phyloP scores from a whole-genome alignment of 495 filamentous ascomycete species.

The Penicillium goetzii region DNA sequence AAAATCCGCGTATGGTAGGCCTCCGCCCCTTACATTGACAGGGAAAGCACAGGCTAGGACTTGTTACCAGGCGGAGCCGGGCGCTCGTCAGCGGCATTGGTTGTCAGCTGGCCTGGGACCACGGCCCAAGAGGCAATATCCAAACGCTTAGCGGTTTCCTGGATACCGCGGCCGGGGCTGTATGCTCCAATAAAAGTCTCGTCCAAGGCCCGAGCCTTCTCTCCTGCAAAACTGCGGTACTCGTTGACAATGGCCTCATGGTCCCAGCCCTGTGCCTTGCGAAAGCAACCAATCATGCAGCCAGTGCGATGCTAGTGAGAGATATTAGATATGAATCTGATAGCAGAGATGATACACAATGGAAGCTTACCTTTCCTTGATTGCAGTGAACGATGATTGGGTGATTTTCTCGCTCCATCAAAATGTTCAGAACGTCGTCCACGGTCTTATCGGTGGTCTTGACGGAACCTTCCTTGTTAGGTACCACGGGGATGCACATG shows the following conservation, averaged over 20 bases:
- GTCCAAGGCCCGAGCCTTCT: neutral
- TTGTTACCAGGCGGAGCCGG: neutral
- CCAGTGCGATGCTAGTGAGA: constrained; percentile 2
- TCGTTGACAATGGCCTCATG: neutral
- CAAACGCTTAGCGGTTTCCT: neutral
- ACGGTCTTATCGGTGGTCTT: too few relatives aligned
- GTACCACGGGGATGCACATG: too few relatives aligned
- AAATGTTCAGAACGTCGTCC: too few relatives aligned
- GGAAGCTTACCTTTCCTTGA: neutral
- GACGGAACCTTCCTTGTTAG: too few relatives aligned
- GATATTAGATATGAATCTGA: neutral
- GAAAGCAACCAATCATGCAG: neutral
- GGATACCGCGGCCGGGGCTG: neutral
- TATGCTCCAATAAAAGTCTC: neutral
- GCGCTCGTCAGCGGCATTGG: neutral
- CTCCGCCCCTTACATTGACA: neutral
- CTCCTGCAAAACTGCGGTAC: neutral
- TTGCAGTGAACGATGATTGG: neutral
- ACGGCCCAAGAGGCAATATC: neutral
- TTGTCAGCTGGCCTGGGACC: neutral
- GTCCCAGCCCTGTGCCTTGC: neutral
- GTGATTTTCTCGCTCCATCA: neutral
- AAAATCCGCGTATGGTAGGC: too few relatives aligned
- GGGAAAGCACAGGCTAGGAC: neutral
- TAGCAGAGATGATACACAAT: neutral